Evolutionary conservation across 2,329 filamentous ascomycete genomes (phyloP).

Genomic region (Aspergillus awamori): DNA sequence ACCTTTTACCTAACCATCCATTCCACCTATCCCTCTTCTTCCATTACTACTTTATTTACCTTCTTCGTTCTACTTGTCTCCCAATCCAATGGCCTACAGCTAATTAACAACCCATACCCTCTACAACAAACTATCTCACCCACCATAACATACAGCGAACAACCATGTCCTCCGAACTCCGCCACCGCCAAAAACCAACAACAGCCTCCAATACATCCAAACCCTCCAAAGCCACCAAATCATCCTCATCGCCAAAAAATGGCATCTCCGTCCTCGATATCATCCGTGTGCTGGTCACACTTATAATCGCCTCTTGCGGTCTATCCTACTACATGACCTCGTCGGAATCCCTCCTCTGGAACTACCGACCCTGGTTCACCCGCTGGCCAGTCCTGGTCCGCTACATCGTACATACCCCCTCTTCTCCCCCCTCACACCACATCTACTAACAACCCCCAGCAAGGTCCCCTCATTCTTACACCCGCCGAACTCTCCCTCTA

Average conservation of each 20-base stretch:
- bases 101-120: background rate
- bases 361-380: constrained; percentile 65
- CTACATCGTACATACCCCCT: constrained; percentile 57
- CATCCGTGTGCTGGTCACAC: constrained; percentile 68
- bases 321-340: constrained; percentile 76
- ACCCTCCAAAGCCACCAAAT: constrained; percentile 11
- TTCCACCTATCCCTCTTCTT: background rate
- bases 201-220: constrained; percentile 7
- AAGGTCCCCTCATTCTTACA: constrained; percentile 69
- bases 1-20: background rate
- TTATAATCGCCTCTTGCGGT: constrained; percentile 66
- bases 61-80: background rate
- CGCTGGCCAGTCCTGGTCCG: constrained; percentile 60
- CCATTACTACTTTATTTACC: background rate
- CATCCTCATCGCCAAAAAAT: constrained; percentile 17
- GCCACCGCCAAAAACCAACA: constrained; percentile 31
- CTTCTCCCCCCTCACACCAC: background rate
- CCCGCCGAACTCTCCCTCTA: constrained; percentile 72
- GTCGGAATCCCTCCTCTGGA: constrained; percentile 72
- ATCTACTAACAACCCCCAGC: constrained; percentile 37
- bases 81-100: background rate
- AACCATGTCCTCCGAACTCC: constrained; percentile 36
- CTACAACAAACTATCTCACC: background rate
- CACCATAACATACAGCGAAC: background rate
- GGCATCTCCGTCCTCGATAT: constrained; percentile 62